These are phyloP conservation scores for Catharanthus roseus DNA, from an alignment of 257 asterid genomes.

Conservation along the genomic window DNA sequence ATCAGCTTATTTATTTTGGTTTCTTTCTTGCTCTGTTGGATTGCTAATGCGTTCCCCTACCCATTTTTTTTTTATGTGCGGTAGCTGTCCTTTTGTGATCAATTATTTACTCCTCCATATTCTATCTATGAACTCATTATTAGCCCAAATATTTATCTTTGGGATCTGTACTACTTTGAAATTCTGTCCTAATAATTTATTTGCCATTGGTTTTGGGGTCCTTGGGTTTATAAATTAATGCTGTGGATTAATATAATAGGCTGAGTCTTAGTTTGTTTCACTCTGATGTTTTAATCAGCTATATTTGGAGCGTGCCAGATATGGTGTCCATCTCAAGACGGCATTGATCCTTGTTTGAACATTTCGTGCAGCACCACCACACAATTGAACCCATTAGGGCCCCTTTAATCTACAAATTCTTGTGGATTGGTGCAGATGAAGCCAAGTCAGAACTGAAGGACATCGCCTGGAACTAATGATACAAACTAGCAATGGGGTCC, in stretches of 20 bases:
- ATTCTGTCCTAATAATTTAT: slow-evolving; percentile 14
- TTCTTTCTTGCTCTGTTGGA: slow-evolving; percentile 14
- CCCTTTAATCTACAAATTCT: slow-evolving; percentile 19
- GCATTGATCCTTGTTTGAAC: slow-evolving; percentile 26
- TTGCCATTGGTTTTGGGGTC: slow-evolving; percentile 14
- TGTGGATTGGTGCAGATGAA: slow-evolving; percentile 14
- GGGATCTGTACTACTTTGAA: not conserved
- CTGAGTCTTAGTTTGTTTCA: slow-evolving; percentile 17
- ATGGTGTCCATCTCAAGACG: slow-evolving; percentile 27
- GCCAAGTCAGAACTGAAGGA: slow-evolving; percentile 22
- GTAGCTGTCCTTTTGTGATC: slow-evolving; percentile 25
- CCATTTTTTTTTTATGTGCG: slow-evolving; percentile 23
- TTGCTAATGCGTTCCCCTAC: slow-evolving; percentile 7
- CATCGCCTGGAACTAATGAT: slow-evolving; percentile 27
- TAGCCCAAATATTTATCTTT: slow-evolving; percentile 4
- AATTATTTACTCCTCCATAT: not conserved
- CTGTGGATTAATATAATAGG: slow-evolving; percentile 12
- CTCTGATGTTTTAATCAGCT: slow-evolving; percentile 17
- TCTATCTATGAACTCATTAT: slow-evolving; percentile 7
- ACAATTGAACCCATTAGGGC: slow-evolving; percentile 7
- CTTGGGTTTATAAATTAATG: slow-evolving; percentile 2
- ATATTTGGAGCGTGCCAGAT: slow-evolving; percentile 14
- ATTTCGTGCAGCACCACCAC: slow-evolving; percentile 26
- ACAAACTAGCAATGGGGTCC: slow-evolving; percentile 54
- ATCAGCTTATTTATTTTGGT: slow-evolving; percentile 2